A percentile compares a stretch with the other conserved stretches of the same genome.
Conservation (phyloP, 176 grass and related monocot species). For the maize (Zea mays) region DNA sequence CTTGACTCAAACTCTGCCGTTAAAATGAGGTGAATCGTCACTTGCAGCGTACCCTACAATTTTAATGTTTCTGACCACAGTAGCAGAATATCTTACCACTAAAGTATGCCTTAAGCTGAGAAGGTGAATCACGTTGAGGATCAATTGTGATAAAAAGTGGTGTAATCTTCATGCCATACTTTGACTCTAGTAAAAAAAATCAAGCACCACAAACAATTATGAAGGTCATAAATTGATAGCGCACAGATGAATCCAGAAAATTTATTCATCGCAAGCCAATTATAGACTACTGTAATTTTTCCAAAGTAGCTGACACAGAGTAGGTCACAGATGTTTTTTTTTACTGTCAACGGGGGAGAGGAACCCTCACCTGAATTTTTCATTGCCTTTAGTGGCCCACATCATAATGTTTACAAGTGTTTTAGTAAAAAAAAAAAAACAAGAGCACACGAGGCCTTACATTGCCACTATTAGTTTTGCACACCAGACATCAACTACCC, state of each 20-base stretch:
- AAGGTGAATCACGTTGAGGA: conserved; percentile 81
- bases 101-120: conserved; percentile 89
- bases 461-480: no score
- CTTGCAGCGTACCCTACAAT: conserved; percentile 21
- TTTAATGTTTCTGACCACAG: not conserved
- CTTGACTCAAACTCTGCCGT: conserved; percentile 81
- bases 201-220: conserved; percentile 26
- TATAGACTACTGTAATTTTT: conserved; percentile 4
- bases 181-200: conserved; percentile 57
- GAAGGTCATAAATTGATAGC: conserved; percentile 18
- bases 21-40: conserved; percentile 34
- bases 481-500: no score
- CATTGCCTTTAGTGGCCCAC: no score
- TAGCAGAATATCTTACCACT: conserved; percentile 30
- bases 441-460: no score
- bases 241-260: conserved; percentile 16
- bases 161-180: conserved; percentile 67
- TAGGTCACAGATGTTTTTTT: not conserved
- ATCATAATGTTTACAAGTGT: no score
- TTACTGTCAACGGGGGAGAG: no score
- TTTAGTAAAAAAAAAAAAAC: no score
- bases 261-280: conserved; percentile 13
- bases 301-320: conserved; percentile 5
- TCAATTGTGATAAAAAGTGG: conserved; percentile 80
- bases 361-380: no score